These are phyloP conservation scores for Grigorovia jiainica DNA, from an alignment of 805 yeast genomes.

Conservation along the genomic window DNA sequence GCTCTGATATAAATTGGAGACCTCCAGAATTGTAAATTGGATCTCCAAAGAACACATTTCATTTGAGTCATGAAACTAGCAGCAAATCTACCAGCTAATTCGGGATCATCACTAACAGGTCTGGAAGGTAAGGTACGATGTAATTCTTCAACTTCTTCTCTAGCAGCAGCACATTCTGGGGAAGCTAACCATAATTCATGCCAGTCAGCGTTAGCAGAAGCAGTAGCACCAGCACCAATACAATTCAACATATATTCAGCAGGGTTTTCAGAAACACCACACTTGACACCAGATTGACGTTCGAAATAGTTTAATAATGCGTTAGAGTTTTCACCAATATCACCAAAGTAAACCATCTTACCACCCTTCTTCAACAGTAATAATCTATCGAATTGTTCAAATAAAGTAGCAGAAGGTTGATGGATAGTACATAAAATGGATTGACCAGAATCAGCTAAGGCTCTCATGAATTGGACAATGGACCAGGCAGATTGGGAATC, in stretches of 20 bases:
- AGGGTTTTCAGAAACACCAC: slow-evolving; percentile 54
- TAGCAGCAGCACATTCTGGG: slow-evolving; percentile 41
- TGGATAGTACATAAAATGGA: slow-evolving; percentile 70
- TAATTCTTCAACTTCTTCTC: slow-evolving; percentile 44
- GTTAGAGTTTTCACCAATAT: slow-evolving; percentile 55
- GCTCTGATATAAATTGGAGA: slow-evolving; percentile 51
- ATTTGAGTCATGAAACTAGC: slow-evolving; percentile 35
- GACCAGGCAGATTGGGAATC: slow-evolving; percentile 64
- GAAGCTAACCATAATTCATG: slow-evolving; percentile 49
- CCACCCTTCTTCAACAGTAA: slow-evolving; percentile 68
- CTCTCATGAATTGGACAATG: slow-evolving; percentile 55
- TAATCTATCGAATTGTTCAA: slow-evolving; percentile 59
- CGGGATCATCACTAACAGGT: slow-evolving; percentile 28
- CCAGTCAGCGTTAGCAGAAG: slow-evolving; percentile 51
- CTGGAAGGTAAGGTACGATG: slow-evolving; percentile 35
- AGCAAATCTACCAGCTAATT: slow-evolving; percentile 38
- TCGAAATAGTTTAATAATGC: slow-evolving; percentile 59
- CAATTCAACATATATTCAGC: slow-evolving; percentile 68
- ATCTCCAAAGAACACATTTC: slow-evolving; percentile 39
- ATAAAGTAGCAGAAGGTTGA: slow-evolving; percentile 65
- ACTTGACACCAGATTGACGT: slow-evolving; percentile 59
- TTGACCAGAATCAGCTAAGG: slow-evolving; percentile 62
- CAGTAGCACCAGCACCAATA: slow-evolving; percentile 78
- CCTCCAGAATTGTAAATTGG: slow-evolving; percentile 55
- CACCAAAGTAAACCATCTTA: slow-evolving; percentile 73